These are phyloP conservation scores for Exophiala sp. DNA, from an alignment of 2,329 filamentous ascomycete species.

Conservation along the genomic window DNA sequence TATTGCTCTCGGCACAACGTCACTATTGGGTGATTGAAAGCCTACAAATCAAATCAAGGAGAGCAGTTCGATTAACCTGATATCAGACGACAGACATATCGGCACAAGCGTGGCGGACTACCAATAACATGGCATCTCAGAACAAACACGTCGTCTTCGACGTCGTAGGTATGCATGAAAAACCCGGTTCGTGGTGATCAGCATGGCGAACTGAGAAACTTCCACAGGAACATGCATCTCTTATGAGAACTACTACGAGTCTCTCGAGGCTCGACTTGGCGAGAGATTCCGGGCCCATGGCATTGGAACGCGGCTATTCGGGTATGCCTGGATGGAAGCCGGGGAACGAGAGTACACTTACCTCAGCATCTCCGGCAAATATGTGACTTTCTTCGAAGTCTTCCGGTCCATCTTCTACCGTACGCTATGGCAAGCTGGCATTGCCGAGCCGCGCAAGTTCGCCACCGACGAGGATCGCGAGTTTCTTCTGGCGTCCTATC, in stretches of 20 bases:
- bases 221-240: constrained; percentile 49
- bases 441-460: constrained; percentile 38
- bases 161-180: background rate
- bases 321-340: constrained; percentile 42
- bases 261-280: constrained; percentile 39
- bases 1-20: too few relatives aligned
- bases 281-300: constrained; percentile 33
- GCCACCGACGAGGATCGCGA: constrained; percentile 40
- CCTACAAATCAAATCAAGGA: too few relatives aligned
- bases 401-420: constrained; percentile 43
- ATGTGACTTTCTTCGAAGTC: constrained; percentile 38
- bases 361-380: constrained; percentile 39
- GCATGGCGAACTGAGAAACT: constrained; percentile 35
- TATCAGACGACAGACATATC: too few relatives aligned
- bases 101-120: background rate
- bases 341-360: constrained; percentile 47
- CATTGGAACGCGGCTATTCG: constrained; percentile 39
- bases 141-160: constrained; percentile 3
- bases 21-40: too few relatives aligned
- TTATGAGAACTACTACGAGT: constrained; percentile 39
- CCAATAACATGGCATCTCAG: background rate
- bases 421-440: constrained; percentile 40
- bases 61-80: too few relatives aligned
- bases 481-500: constrained; percentile 37
- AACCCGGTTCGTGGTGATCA: background rate